These are phyloP conservation scores for Pelargonium citronellum DNA, from an alignment of 441 rosid species.

Conservation along the genomic window DNA sequence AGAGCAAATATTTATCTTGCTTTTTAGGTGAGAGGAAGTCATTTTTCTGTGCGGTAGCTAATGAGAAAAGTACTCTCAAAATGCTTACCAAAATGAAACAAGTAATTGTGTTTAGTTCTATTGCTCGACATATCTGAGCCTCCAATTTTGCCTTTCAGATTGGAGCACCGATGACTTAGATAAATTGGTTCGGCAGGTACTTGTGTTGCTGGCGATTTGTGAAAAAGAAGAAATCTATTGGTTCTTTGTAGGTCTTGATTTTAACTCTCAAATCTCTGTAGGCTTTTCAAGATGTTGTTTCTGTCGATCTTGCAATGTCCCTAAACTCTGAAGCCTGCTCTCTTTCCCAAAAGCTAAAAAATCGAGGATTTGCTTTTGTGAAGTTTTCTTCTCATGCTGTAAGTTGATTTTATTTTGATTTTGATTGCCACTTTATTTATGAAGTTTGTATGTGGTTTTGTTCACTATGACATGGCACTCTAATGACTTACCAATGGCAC, in stretches of 20 bases:
- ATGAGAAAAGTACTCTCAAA: slow-evolving; percentile 7
- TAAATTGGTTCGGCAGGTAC: slow-evolving; percentile 15
- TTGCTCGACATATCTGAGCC: slow-evolving; percentile 3
- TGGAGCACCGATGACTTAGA: slow-evolving; percentile 10
- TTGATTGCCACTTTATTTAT: not conserved
- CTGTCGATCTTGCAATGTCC: slow-evolving; percentile 18
- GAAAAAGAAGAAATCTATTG: not conserved
- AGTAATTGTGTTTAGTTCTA: not conserved
- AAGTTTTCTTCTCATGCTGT: slow-evolving; percentile 14
- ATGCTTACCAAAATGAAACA: not conserved
- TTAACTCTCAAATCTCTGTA: not conserved
- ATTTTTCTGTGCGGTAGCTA: not conserved
- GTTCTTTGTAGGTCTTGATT: not conserved
- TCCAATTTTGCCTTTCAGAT: slow-evolving; percentile 7
- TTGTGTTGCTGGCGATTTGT: not conserved
- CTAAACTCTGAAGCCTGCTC: not conserved
- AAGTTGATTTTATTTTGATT: slow-evolving; percentile 2
- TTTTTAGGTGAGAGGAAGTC: not conserved
- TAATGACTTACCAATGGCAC: slow-evolving; percentile 12
- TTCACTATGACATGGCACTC: not conserved
- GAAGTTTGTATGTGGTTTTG: not conserved
- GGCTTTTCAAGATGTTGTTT: slow-evolving; percentile 15
- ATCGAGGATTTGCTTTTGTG: slow-evolving; percentile 15
- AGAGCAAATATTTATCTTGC: not conserved
- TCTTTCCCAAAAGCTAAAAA: slow-evolving; percentile 4